Percentiles rank a stretch among this genome's conserved stretches.
phyloP scores from a whole-genome alignment of 2,329 filamentous ascomycete genomes.

The Pestalotiopsis sp. region DNA sequence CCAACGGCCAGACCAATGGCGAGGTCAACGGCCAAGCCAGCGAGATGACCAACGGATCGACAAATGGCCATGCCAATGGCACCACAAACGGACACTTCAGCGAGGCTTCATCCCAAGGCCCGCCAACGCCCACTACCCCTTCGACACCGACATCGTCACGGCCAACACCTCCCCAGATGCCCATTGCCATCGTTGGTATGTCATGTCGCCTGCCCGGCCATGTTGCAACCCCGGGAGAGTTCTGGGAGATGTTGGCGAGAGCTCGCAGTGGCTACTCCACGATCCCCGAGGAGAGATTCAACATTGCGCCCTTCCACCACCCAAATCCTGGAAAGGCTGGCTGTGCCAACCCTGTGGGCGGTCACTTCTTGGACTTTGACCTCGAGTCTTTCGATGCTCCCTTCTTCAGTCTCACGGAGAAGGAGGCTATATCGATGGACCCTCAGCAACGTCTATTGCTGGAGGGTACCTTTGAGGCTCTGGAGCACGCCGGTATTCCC shows the following conservation, averaged over 20 bases:
- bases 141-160: constrained; percentile 15
- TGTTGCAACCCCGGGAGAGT: constrained; percentile 40
- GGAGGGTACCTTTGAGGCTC: constrained; percentile 54
- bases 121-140: not conserved
- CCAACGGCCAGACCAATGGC: constrained; percentile 23
- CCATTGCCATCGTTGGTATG: constrained; percentile 49
- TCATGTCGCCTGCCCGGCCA: constrained; percentile 46
- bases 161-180: constrained; percentile 32
- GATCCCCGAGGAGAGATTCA: constrained; percentile 42
- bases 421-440: constrained; percentile 52
- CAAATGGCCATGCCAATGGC: constrained; percentile 22
- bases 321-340: constrained; percentile 36
- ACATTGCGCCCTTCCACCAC: constrained; percentile 33
- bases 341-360: constrained; percentile 33
- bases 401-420: constrained; percentile 52
- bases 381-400: constrained; percentile 49
- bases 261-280: constrained; percentile 38
- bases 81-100: constrained; percentile 11
- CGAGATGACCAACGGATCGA: constrained; percentile 25
- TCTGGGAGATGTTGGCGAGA: constrained; percentile 44
- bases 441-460: constrained; percentile 54
- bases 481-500: constrained; percentile 53
- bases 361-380: constrained; percentile 43
- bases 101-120: constrained; percentile 17
- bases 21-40: constrained; percentile 20